These are phyloP conservation scores for Chlamydomonas sp. DNA, from an alignment of 139 green algal genomes.

Conservation along the genomic window DNA sequence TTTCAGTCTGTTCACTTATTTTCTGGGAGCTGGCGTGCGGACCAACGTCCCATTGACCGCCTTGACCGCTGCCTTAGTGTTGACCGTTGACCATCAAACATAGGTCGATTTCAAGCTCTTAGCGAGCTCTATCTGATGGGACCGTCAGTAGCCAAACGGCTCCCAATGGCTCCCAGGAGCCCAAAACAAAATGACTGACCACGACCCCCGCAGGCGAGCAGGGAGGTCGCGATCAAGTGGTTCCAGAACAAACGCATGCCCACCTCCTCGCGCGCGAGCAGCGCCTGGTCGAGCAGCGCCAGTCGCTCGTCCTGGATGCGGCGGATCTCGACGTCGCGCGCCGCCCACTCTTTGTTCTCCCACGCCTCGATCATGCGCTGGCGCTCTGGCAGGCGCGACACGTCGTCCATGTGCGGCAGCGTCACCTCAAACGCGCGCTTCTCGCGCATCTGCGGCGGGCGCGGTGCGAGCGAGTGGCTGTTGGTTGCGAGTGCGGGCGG, in stretches of 20 bases:
- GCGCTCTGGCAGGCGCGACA: constrained; percentile 49
- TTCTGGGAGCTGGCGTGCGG: too few species aligned
- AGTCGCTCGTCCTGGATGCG: constrained; percentile 60
- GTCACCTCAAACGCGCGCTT: constrained; percentile 73
- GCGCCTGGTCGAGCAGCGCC: constrained; percentile 43
- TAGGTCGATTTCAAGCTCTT: too few species aligned
- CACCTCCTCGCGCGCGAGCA: constrained; percentile 27
- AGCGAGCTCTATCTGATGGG: too few species aligned
- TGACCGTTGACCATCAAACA: too few species aligned
- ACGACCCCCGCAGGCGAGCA: constrained; percentile 1
- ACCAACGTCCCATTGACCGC: too few species aligned
- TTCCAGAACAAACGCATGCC: background rate
- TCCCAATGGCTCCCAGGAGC: too few species aligned
- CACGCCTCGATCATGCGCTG: constrained; percentile 72
- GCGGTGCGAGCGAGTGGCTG: constrained; percentile 55
- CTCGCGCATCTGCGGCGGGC: constrained; percentile 57
- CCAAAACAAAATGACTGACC: too few species aligned
- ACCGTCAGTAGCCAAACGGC: too few species aligned
- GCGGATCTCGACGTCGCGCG: constrained; percentile 64
- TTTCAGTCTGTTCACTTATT: too few species aligned
- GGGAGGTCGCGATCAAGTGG: background rate
- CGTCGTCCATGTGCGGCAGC: constrained; percentile 58
- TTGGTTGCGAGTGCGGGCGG: constrained; percentile 4
- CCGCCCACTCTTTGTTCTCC: constrained; percentile 65
- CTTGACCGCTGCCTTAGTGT: too few species aligned